Percentiles rank a stretch among this genome's conserved stretches.
Conservation (phyloP, 2,329 filamentous ascomycete genomes). For the Claviceps humidiphila region DNA sequence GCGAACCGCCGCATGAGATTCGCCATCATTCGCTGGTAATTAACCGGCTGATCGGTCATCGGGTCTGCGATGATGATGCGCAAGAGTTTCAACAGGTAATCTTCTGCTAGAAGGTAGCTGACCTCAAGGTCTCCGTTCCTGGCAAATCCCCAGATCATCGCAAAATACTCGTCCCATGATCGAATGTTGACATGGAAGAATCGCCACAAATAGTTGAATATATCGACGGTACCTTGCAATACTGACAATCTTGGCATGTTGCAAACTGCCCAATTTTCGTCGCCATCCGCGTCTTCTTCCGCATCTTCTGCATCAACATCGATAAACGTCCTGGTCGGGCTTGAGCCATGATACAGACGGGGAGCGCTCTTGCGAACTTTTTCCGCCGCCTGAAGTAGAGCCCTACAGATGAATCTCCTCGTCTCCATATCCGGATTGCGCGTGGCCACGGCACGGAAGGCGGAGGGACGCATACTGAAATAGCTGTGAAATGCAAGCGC, state of each 20-base stretch:
- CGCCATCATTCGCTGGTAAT: slow-evolving; percentile 42
- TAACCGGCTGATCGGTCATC: slow-evolving; percentile 33
- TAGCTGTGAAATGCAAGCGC: slow-evolving; percentile 49
- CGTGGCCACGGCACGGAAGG: slow-evolving; percentile 52
- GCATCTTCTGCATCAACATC: slow-evolving; percentile 8
- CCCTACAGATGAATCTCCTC: slow-evolving; percentile 36
- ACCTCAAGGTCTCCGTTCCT: slow-evolving; percentile 46
- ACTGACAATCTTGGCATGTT: slow-evolving; percentile 1
- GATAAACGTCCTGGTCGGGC: neutral
- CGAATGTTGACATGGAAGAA: slow-evolving; percentile 48
- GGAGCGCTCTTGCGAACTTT: slow-evolving; percentile 37
- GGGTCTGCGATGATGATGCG: slow-evolving; percentile 49
- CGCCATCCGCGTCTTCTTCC: slow-evolving; percentile 17
- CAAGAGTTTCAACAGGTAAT: slow-evolving; percentile 46
- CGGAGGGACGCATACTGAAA: slow-evolving; percentile 39
- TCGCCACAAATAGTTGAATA: slow-evolving; percentile 46
- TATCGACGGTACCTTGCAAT: slow-evolving; percentile 25
- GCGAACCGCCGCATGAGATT: slow-evolving; percentile 36
- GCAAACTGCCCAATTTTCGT: slow-evolving; percentile 14
- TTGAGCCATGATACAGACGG: slow-evolving; percentile 28
- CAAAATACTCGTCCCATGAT: slow-evolving; percentile 68
- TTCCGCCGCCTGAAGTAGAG: slow-evolving; percentile 39
- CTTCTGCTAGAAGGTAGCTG: slow-evolving; percentile 42
- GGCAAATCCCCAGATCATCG: slow-evolving; percentile 53
- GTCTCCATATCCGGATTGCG: slow-evolving; percentile 43